Base-by-base conservation (phyloP, 2,329 filamentous ascomycete species). In the Byssothecium circinans region DNA sequence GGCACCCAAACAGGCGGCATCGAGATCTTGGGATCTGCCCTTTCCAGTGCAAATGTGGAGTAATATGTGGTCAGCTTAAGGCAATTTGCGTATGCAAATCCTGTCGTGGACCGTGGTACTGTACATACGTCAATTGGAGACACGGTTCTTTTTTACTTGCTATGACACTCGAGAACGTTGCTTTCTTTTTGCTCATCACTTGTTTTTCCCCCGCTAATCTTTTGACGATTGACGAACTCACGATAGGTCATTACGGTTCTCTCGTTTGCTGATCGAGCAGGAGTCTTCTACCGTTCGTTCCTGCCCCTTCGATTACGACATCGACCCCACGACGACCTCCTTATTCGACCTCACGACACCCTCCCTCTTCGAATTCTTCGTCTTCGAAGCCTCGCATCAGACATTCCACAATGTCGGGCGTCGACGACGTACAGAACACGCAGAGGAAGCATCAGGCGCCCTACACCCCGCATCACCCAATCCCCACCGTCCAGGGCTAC, bases 401-500 rank as follows among this genome's bases (percentile, higher is more conserved):
- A 32, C 29, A 32, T 32, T 22, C 34, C 49, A 50, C 43, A 46
- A 74, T 74, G 71, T 72, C 70, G 17, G 69, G 68, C 37, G 58
- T 75, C 30, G 76, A 78, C 30, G 74, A 75, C 42, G 66, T 72
- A n/a, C 61, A 74, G 20, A 59, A 56, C 12, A 53, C 55, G 29
- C 62, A 67, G 40, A 68, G 64, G 23, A 63, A 67, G 49, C 72
- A 75, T 61, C 68, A 68, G 39, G 62, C 68, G 15, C 73, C 75
- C 5, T 76, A 78, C 56, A 76, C 70, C 3, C 62, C 67, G 2
- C 67, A 70, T 33, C 69, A 76, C 43, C 70, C 71, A 17, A 74
- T 78, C 29, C 76, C 76, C 2, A 78, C 75, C 6, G 70, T 78
- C 23, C 65, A 73, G 40, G 69, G 68, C 43, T 78, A 77, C 50